Base-by-base conservation (phyloP, 352 stramenopile genomes). In the Pythium plurisporium region DNA sequence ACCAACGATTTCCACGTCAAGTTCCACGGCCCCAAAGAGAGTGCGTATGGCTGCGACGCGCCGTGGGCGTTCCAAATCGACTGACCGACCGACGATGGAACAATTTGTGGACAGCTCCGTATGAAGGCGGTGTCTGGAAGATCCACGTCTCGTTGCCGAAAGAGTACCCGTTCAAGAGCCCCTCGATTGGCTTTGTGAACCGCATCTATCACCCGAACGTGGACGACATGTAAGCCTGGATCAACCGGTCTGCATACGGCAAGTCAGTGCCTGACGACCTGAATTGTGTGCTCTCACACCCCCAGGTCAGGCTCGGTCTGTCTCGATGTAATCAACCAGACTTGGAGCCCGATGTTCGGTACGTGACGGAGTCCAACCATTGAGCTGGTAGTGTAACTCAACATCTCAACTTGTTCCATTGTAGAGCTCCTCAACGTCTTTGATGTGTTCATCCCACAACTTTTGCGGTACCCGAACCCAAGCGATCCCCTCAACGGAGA, bases 241-340 rank as follows among this genome's bases (percentile, higher is more conserved):
- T n/a, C n/a, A n/a, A n/a, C n/a, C n/a, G n/a, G n/a, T n/a, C n/a
- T n/a, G n/a, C n/a, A n/a, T n/a, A n/a, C n/a, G n/a, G n/a, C n/a
- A n/a, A n/a, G n/a, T 36, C 40, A 34, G 44, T 31, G 45, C 15
- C 20, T 71, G 14, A 43, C 47, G 38, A 11, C 41, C 26, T 30
- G 41, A 19, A 11, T 7, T 61, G 14, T 57, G 41, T 29, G 17
- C 44, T 2, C 15, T 15, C n/a, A 25, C 42, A 17, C 20, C 15
- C 14, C 7, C 53, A 93, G 85, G 57, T 96, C 88, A 11, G 91
- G 91, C 23, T 97, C 90, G 12, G 89, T 97, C 19, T 97, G 91
- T 53, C 65, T 97, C 56, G 90, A 97, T 54, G 91, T 97, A 41
- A 97, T 97, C 66, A 97, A 97, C 71, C 89, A 97, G 64, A 97